phyloP scores from a whole-genome alignment of 2,329 filamentous ascomycete species.

The Aspergillus transmontanensis region DNA sequence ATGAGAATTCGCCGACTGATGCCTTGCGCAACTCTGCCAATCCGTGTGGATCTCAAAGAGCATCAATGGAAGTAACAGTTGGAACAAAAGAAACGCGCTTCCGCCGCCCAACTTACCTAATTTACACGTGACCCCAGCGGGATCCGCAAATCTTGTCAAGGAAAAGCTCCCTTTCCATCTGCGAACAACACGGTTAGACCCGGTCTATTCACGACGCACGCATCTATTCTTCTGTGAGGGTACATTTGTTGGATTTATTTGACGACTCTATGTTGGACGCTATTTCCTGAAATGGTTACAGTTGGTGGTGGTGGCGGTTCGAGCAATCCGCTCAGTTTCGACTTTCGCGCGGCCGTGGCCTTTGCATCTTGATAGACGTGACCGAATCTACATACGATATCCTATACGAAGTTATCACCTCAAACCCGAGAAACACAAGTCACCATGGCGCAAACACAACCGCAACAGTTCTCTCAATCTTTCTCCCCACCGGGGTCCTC shows the following conservation, averaged over 20 bases:
- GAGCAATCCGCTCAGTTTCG: slow-evolving; percentile 43
- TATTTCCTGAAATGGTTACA: slow-evolving; percentile 42
- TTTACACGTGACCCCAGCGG: slow-evolving; percentile 20
- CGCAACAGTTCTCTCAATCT: slow-evolving; percentile 53
- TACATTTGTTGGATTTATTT: slow-evolving; percentile 2
- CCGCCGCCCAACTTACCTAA: slow-evolving; percentile 17
- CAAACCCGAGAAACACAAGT: slow-evolving; percentile 15
- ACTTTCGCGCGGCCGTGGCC: slow-evolving; percentile 33
- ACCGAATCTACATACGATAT: slow-evolving; percentile 24
- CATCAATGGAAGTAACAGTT: neutral
- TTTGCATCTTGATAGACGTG: slow-evolving; percentile 23
- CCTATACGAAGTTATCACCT: slow-evolving; percentile 10
- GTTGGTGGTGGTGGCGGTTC: slow-evolving; percentile 36
- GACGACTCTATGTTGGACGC: slow-evolving; percentile 21
- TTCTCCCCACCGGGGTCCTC: slow-evolving; percentile 66
- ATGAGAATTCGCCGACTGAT: neutral
- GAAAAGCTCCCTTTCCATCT: slow-evolving; percentile 26
- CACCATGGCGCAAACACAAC: slow-evolving; percentile 64
- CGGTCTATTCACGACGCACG: slow-evolving; percentile 19
- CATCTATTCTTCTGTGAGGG: slow-evolving; percentile 8
- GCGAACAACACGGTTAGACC: slow-evolving; percentile 18
- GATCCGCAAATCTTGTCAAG: slow-evolving; percentile 26
- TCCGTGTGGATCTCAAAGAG: neutral
- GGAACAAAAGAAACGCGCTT: slow-evolving; percentile 7
- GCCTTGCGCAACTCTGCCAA: neutral